Base-by-base conservation (phyloP, 78 protist species). In the Dictyostelium capitatum region DNA sequence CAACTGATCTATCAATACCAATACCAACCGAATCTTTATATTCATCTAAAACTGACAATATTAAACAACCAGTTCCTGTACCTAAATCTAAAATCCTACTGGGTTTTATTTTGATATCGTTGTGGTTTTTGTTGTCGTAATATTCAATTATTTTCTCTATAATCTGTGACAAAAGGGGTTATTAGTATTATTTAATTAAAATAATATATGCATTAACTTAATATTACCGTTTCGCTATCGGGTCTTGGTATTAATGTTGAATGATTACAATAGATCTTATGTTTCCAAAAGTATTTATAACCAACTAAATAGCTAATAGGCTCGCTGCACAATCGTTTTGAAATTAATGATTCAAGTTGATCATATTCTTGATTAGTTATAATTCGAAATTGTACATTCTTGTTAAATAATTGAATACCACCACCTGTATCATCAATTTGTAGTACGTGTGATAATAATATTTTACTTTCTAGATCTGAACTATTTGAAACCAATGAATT, bases 201-300 rank as follows among this genome's bases (percentile, higher is more conserved):
- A 62, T 6, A 64, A 80, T 25, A 20, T 20, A n/a, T n/a, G 51
- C 10, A 43, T 9, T 17, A 59, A 6, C 0, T 51, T 37, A 2
- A 80, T 81, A 50, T 11, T 54, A 85, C 64, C 20, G 83, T 85
- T 59, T 85, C 92, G 46, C 83, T 75, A 64, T 85, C 92, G 20
- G 92, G 77, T 74, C 92, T 74, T 28, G 92, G 92, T 47, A 85
- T 75, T 43, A 85, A 17, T 11, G 92, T 85, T 12, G 83, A 85
- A 20, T 32, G 54, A 62, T 85, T 28, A 75, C 92, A 85, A 30
- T 57, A 32, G 11, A 85, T 75, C 48, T 85, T 53, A 30, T 73
- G 64, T 85, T 85, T 85, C 92, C 92, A 85, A 75, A 85, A 85
- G 77, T 85, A 70, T 75, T 65, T 85, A 62, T 85, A 47, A 32